Base-by-base conservation (phyloP, 225 moss, liverwort and hornwort genomes). In the Pleurozium schreberi region DNA sequence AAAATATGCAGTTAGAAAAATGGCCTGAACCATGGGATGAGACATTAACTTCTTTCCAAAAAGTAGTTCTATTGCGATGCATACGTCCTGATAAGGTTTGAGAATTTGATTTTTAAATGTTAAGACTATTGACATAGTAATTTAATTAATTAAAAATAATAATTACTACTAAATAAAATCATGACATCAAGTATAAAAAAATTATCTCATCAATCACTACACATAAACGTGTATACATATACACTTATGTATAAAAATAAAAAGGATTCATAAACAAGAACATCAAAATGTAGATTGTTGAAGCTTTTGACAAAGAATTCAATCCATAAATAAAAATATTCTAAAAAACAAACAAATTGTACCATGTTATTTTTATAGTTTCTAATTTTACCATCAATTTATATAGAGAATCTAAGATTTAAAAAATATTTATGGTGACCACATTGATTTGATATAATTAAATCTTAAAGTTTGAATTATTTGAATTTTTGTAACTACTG, bases 11-110 rank as follows among this genome's bases (percentile, higher is more conserved):
- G 98, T 89, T 90, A 67, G 97, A 96, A 88, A 70, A 91, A 36
- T 94, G 93, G 87, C 98, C 96, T 11, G 63, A 87, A 9, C 93
- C 93, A 65, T 98, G 95, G 97, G 40, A 95, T 1, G 43, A 89
- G 53, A 33, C 38, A 23, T 82, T 98, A 43, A 86, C 90, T 38
- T 66, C 85, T 1, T 98, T 98, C 86, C 96, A 97, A 82, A 98
- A 98, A 89, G 59, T 96, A 45, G 78, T 89, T 71, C 45, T 97
- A 63, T 53, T 98, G 11, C 91, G 98, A 73, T 95, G 96, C 50
- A 93, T 97, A 89, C 92, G 98, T 76, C 97, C 96, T 22, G 98
- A 98, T 63, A 98, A 98, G 97, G 98, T 93, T 67, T 43, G 19
- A 10, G 14, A 2, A 2, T 11, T 33, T 4, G 2, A 43, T 42